Conservation (phyloP, 352 stramenopile genomes). For the Pythium dissimile region DNA sequence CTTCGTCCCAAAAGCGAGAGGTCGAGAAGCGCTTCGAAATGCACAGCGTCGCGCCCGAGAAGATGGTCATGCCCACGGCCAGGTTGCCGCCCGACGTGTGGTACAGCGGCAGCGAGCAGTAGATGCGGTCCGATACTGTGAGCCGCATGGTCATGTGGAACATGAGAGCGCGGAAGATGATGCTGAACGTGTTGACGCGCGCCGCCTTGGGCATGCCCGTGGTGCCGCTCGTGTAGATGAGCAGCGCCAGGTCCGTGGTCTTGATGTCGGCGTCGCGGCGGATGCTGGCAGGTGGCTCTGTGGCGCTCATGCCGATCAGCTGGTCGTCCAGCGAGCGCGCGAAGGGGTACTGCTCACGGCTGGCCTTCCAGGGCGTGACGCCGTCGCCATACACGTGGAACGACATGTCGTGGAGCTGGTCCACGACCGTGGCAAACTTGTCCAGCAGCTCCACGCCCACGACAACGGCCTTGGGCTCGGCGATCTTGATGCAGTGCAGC, state of each 20-base stretch:
- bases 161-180: conserved; percentile 56
- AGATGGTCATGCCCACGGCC: conserved; percentile 76
- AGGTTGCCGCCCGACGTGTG: conserved; percentile 82
- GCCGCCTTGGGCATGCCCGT: conserved; percentile 80
- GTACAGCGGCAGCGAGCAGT: conserved; percentile 80
- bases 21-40: conserved; percentile 77
- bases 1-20: conserved; percentile 74
- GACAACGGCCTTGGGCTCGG: conserved; percentile 56
- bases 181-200: conserved; percentile 68
- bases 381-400: conserved; percentile 59
- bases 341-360: conserved; percentile 19
- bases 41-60: conserved; percentile 67
- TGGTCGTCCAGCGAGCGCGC: conserved; percentile 44
- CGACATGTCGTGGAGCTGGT: conserved; percentile 34
- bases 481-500: conserved; percentile 71
- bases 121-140: conserved; percentile 60
- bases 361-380: conserved; percentile 17
- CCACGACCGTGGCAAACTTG: conserved; percentile 37
- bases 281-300: conserved; percentile 27
- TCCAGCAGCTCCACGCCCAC: conserved; percentile 43
- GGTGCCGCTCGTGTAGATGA: conserved; percentile 87
- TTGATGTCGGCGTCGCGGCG: conserved; percentile 29
- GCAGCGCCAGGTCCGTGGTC: conserved; percentile 60
- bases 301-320: conserved; percentile 22
- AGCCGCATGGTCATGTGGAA: conserved; percentile 61